Base-by-base conservation (phyloP, 768 basidiomycete genomes). In the Hortiboletus flavorubellus region DNA sequence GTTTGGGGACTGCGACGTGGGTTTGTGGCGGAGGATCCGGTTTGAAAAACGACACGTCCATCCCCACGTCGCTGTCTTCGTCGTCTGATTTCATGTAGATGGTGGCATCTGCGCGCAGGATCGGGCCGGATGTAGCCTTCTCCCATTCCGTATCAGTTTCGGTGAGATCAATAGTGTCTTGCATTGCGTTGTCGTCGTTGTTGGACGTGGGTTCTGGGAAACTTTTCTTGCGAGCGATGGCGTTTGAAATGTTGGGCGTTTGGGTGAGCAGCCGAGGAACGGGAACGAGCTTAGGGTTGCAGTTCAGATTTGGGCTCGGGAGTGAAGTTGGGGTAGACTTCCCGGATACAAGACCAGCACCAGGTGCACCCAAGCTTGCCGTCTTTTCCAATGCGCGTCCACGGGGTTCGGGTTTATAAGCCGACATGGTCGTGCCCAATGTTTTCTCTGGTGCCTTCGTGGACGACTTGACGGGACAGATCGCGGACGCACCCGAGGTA, bases 81-180 rank as follows among this genome's bases (percentile, higher is more conserved):
- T 58, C 58, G 16, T 69, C 65, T 16, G 58, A 21, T 18, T 60
- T 50, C 46, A 63, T 67, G n/a, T 9, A 51, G 21, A 42, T 56
- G 26, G 59, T 31, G 6, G 55, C 51, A 39, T 59, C 51, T 38
- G 43, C 41, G 38, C 39, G 47, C 2, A 29, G 53, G 18, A n/a
- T 47, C 42, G n/a, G 39, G n/a, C 44, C 39, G 5, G 47, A 38
- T 26, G 16, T 23, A 16, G 45, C 54, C 2, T 35, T 45, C 15
- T 60, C 61, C 56, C 54, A 53, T 31, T 64, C 64, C 0, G 59
- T 51, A 37, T 68, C 61, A 7, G 66, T 64, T 30, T 50, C 59
- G 2, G 55, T 58, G 55, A 66, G 63, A 51, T 68, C 64, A 11
- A 65, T 46, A 50, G 53, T 38, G 5, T 55, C 61, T 37, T 58